A percentile compares a stretch with the other conserved stretches of the same genome.
Evolutionary conservation across 2,329 filamentous ascomycete species (phyloP).

Genomic region (Metarhizium humberi): DNA sequence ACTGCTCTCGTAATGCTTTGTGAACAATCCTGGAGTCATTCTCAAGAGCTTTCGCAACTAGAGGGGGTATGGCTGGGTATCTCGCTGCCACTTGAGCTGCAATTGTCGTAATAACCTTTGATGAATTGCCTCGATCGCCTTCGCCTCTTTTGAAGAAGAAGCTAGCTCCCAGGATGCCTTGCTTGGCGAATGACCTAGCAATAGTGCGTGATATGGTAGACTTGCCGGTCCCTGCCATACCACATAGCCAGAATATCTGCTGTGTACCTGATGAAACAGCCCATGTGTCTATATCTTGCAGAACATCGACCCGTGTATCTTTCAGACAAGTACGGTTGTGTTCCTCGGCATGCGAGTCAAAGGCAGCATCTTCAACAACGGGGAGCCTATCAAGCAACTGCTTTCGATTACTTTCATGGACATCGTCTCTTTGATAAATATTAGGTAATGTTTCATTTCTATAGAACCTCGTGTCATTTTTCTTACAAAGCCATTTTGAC

Average conservation of each 20-base stretch:
- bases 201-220: slow-evolving; percentile 28
- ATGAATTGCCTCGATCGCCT: slow-evolving; percentile 23
- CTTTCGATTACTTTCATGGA: not conserved
- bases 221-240: slow-evolving; percentile 29
- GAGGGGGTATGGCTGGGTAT: slow-evolving; percentile 17
- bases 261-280: slow-evolving; percentile 10
- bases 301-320: slow-evolving; percentile 22
- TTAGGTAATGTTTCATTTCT: no score
- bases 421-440: no score
- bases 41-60: slow-evolving; percentile 21
- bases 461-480: no score
- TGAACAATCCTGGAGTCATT: slow-evolving; percentile 17
- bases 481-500: no score
- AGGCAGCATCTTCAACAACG: slow-evolving; percentile 14
- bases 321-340: slow-evolving; percentile 21
- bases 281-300: slow-evolving; percentile 17
- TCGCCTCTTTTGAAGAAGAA: slow-evolving; percentile 38
- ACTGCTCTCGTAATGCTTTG: slow-evolving; percentile 26
- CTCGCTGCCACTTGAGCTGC: slow-evolving; percentile 20
- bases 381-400: not conserved
- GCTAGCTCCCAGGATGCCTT: slow-evolving; percentile 20
- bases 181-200: slow-evolving; percentile 4
- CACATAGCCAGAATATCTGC: slow-evolving; percentile 26
- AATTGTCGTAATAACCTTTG: slow-evolving; percentile 30
- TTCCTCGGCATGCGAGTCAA: slow-evolving; percentile 24